Evolutionary conservation across 2,329 filamentous ascomycete species (phyloP).

Genomic region (Trichoderma sp.): DNA sequence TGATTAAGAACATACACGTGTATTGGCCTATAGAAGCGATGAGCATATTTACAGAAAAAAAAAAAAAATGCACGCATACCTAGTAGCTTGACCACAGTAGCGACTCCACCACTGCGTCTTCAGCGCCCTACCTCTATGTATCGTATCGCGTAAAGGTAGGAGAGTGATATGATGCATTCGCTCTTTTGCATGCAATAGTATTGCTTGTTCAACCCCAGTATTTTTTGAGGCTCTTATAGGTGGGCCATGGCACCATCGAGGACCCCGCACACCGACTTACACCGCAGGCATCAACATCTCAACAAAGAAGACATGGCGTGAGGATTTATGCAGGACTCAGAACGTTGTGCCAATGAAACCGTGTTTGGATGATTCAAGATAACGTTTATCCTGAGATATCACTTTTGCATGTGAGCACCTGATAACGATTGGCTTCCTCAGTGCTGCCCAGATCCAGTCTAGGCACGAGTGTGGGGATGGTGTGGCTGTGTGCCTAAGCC

Average conservation of each 20-base stretch:
- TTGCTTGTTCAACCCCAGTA: background rate
- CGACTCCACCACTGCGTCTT: background rate
- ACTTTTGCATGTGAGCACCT: background rate
- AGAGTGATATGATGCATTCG: background rate
- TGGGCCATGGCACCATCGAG: background rate
- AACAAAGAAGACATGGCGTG: background rate
- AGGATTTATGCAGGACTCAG: background rate
- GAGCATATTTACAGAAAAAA: no score
- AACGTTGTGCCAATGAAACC: background rate
- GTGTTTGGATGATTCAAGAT: background rate
- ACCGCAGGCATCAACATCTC: background rate
- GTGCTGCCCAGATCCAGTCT: background rate
- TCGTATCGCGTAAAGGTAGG: background rate
- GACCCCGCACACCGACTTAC: background rate
- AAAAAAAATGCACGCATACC: no score
- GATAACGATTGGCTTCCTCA: background rate
- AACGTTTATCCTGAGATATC: background rate
- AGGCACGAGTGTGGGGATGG: background rate
- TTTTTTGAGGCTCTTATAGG: background rate
- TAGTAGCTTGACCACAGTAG: background rate
- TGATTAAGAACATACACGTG: no score
- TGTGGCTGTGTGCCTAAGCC: constrained; percentile 11
- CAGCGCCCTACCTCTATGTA: background rate
- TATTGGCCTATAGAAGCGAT: no score
- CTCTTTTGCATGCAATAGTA: fast-evolving